Evolutionary conservation across 345 rosid species (phyloP), one percentile per base, ranked within the genome.

Genomic region (Aquilaria sinensis): DNA sequence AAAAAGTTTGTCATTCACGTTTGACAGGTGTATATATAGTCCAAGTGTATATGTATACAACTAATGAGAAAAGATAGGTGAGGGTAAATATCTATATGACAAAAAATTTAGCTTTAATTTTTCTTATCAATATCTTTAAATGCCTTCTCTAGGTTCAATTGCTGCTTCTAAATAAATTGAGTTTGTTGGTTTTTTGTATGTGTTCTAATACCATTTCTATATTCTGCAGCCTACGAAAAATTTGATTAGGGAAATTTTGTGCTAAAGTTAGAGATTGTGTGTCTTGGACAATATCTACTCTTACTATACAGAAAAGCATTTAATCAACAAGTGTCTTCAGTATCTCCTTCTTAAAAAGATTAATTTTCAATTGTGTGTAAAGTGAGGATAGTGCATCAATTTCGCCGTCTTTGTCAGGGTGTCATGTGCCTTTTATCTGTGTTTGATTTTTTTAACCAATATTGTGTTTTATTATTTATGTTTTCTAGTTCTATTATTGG

Each of bases 241-340:
- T 67, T 66, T 94, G 64, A 91, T 94, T 58, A 94, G 83, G 77
- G 97, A 90, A 72, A 85, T 88, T 32, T 96, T 0, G 90, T 86
- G 43, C 71, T 94, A 43, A 96, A 94, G 80, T 72, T 88, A 81
- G 99, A 94, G 79, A 96, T 94, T 43, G 88, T 82, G 51, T 72
- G 88, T 75, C 69, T 94, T 72, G 99, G 90, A 51, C 97, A 90
- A 47, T 82, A 88, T 70, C 99, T 94, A 79, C 96, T 94, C 57
- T 83, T 88, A 2, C 70, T 94, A 56, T 94, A 94, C 65, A 77
- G 99, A 10, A 85, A 81, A 70, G 91, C 91, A 43, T 94, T 94
- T 83, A 95, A 88, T 69, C 89, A 86, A 58, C 83, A 80, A 75
- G 41, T 65, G 49, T 72, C 85, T 60, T 67, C 81, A 43, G 75